Conservation (phyloP, 305 asterid species). For the Salvia sclarea region DNA sequence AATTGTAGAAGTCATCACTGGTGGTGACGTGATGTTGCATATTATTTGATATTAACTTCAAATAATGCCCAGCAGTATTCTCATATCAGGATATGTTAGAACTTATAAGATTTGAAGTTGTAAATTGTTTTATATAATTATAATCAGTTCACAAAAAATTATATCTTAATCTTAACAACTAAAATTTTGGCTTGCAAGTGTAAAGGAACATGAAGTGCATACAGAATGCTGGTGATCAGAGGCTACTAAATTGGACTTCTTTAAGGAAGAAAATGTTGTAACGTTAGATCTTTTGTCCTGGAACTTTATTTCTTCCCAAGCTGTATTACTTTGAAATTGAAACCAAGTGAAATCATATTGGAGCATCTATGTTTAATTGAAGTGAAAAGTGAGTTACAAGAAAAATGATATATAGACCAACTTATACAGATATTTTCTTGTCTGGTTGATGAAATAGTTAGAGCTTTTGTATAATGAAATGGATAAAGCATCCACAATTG, state of each 20-base stretch:
- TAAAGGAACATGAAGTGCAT: background rate
- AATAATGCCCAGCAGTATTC: background rate
- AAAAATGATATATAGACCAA: background rate
- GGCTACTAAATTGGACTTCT: constrained; percentile 1
- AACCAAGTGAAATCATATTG: background rate
- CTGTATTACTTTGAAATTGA: background rate
- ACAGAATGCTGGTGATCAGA: constrained; percentile 14
- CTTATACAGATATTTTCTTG: too few relatives aligned
- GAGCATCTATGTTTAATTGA: background rate
- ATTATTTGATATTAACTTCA: background rate
- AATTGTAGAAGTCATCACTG: too few relatives aligned
- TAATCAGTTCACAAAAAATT: background rate
- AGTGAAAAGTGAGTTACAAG: background rate
- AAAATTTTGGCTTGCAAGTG: constrained; percentile 1
- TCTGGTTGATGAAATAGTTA: background rate
- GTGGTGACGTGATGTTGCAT: too few relatives aligned
- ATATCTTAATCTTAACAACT: constrained; percentile 10
- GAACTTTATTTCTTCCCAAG: constrained; percentile 5
- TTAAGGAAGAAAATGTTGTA: constrained; percentile 3
- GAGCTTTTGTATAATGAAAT: background rate
- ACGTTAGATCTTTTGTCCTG: background rate
- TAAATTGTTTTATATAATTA: too few relatives aligned
- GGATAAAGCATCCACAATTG: background rate
- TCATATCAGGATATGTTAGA: background rate
- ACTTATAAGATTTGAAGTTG: constrained; percentile 2